Evolutionary conservation across 371 early-diverging fungal genomes (phyloP).

Genomic region (Mucor sp.): DNA sequence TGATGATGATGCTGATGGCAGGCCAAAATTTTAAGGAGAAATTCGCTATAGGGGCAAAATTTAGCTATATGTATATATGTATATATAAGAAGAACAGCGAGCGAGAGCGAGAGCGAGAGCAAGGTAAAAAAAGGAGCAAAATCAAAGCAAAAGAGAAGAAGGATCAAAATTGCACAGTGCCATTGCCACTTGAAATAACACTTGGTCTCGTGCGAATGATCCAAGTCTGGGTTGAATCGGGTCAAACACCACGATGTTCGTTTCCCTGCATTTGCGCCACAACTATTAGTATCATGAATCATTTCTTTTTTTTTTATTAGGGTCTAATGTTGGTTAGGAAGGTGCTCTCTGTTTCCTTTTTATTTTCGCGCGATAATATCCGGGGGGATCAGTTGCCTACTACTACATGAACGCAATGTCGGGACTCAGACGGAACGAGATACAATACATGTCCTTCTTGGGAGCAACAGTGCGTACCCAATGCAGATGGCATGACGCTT

Average conservation of each 20-base stretch:
- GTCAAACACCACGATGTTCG: conserved; percentile 16
- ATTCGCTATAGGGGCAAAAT: neutral
- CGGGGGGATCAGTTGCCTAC: neutral
- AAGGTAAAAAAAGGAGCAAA: neutral
- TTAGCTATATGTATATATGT: neutral
- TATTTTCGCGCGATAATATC: neutral
- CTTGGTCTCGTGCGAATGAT: conserved; percentile 10
- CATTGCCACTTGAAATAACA: conserved; percentile 1
- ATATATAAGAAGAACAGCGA: neutral
- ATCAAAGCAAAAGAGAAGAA: neutral
- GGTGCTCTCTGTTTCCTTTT: neutral
- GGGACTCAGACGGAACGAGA: conserved; percentile 75
- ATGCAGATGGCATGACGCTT: conserved; percentile 55
- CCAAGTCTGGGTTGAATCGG: conserved; percentile 19
- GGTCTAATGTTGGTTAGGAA: neutral
- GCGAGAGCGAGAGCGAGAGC: neutral
- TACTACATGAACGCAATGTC: conserved; percentile 53
- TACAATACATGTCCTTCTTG: conserved; percentile 97
- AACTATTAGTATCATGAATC: neutral
- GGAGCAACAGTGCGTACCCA: conserved; percentile 95
- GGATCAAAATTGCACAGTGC: neutral
- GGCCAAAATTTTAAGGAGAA: neutral
- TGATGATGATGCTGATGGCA: neutral
- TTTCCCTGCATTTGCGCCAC: conserved; percentile 19
- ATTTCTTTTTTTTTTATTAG: neutral